Conservation (phyloP, 768 basidiomycete genomes). For the Russula ochroleuca region DNA sequence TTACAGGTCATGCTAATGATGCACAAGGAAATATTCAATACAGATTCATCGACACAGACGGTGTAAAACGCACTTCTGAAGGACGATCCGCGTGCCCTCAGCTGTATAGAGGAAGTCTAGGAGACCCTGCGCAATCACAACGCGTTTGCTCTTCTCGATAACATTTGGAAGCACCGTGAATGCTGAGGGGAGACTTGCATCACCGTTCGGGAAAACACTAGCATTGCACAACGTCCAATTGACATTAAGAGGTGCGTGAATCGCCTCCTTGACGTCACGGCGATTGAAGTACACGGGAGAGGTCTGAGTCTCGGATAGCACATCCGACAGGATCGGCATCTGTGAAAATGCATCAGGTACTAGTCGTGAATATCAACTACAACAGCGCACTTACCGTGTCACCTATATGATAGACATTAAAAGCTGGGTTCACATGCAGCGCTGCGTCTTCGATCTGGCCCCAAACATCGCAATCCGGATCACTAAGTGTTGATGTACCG, state of each 20-base stretch:
- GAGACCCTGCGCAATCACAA: conserved; percentile 67
- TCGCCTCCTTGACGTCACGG: conserved; percentile 60
- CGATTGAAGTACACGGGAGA: conserved; percentile 68
- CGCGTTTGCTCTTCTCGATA: conserved; percentile 67
- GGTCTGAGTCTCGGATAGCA: conserved; percentile 44
- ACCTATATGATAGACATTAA: conserved; percentile 76
- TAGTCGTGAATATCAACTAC: not conserved
- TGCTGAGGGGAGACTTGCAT: conserved; percentile 56
- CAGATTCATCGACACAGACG: not conserved
- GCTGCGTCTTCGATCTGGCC: conserved; percentile 59
- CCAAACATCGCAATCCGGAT: conserved; percentile 64
- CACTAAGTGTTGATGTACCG: conserved; percentile 45
- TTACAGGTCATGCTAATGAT: conserved; percentile 21
- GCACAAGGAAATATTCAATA: not conserved
- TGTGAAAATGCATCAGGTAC: conserved; percentile 21
- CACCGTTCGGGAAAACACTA: conserved; percentile 59
- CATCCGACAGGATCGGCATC: conserved; percentile 71
- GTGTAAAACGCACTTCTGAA: conserved; percentile 37
- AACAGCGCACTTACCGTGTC: conserved; percentile 42
- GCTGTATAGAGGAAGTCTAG: conserved; percentile 71
- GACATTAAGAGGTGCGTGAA: conserved; percentile 62
- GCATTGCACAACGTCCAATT: conserved; percentile 60
- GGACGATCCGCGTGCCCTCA: conserved; percentile 47
- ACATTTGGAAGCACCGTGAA: conserved; percentile 66
- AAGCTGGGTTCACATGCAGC: conserved; percentile 62